A percentile compares a stretch with the other conserved stretches of the same genome.
Evolutionary conservation across 768 basidiomycete genomes (phyloP).

Genomic region (Hortiboletus campestris): DNA sequence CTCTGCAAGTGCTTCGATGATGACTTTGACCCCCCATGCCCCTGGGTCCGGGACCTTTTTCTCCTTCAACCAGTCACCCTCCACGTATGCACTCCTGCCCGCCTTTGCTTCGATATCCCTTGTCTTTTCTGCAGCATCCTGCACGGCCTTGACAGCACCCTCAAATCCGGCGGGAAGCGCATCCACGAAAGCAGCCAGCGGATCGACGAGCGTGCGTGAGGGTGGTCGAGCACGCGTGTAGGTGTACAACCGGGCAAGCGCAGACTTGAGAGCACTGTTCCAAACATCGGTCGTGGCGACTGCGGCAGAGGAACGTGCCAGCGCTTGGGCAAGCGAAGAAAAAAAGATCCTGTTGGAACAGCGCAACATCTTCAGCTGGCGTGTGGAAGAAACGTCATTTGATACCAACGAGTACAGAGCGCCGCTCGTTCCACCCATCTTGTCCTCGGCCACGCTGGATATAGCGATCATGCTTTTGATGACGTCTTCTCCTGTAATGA

Average conservation of each 20-base stretch:
- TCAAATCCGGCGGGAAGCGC: slow-evolving; percentile 36
- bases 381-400: not conserved
- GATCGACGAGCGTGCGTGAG: slow-evolving; percentile 91
- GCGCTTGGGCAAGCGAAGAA: slow-evolving; percentile 76
- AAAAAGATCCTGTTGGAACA: slow-evolving; percentile 74
- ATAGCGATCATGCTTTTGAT: slow-evolving; percentile 64
- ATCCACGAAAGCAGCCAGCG: slow-evolving; percentile 72
- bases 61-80: slow-evolving; percentile 58
- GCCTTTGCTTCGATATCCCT: slow-evolving; percentile 78
- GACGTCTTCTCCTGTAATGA: slow-evolving; percentile 62
- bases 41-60: slow-evolving; percentile 80
- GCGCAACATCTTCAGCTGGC: not conserved
- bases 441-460: slow-evolving; percentile 72
- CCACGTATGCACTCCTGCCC: slow-evolving; percentile 87
- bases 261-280: slow-evolving; percentile 54
- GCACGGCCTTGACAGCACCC: slow-evolving; percentile 58
- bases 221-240: slow-evolving; percentile 90
- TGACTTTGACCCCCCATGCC: slow-evolving; percentile 84
- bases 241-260: slow-evolving; percentile 64
- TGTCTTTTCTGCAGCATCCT: slow-evolving; percentile 69
- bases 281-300: slow-evolving; percentile 50
- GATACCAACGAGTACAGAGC: slow-evolving; percentile 81
- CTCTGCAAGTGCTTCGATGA: slow-evolving; percentile 54
- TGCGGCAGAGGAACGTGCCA: slow-evolving; percentile 41
- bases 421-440: slow-evolving; percentile 91